phyloP scores from a whole-genome alignment of 2,329 filamentous ascomycete genomes.

The Esteya vermicola region DNA sequence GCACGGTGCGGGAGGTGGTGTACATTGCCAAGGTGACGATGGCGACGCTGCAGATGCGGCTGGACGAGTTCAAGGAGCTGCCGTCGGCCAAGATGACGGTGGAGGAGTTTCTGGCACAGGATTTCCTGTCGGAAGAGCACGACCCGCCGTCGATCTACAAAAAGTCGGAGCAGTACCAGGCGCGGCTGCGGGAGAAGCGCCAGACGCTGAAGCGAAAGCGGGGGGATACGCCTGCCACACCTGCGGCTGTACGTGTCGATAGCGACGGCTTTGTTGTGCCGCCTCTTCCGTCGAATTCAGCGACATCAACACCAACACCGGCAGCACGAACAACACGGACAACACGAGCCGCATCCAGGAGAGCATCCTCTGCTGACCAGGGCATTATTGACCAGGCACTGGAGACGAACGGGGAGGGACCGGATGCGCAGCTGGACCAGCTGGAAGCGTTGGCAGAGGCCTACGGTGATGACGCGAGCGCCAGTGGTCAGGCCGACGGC shows the following conservation, averaged over 20 bases:
- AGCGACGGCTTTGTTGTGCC: conserved; percentile 58
- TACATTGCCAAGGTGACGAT: conserved; percentile 96
- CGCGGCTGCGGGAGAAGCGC: conserved; percentile 33
- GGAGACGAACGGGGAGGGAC: neutral
- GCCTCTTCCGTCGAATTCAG: conserved; percentile 25
- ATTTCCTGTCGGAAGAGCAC: conserved; percentile 31
- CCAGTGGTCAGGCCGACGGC: neutral
- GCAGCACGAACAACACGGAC: no score
- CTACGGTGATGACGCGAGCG: conserved; percentile 24
- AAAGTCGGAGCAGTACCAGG: conserved; percentile 44
- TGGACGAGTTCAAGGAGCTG: conserved; percentile 83
- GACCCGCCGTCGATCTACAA: conserved; percentile 76
- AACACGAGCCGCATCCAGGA: no score
- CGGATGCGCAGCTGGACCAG: conserved; percentile 12
- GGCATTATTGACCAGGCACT: conserved; percentile 8
- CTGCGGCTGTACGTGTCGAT: conserved; percentile 21
- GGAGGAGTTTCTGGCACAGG: conserved; percentile 62
- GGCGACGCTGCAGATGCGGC: conserved; percentile 76
- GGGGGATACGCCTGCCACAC: conserved; percentile 3
- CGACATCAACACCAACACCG: no score
- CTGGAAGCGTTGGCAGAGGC: conserved; percentile 27
- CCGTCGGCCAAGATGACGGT: conserved; percentile 76
- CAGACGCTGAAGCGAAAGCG: conserved; percentile 31
- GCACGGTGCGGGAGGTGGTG: conserved; percentile 87
- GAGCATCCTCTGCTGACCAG: conserved; percentile 2